These are phyloP conservation scores for Collybia nuda DNA, from an alignment of 768 basidiomycete genomes.

Conservation along the genomic window DNA sequence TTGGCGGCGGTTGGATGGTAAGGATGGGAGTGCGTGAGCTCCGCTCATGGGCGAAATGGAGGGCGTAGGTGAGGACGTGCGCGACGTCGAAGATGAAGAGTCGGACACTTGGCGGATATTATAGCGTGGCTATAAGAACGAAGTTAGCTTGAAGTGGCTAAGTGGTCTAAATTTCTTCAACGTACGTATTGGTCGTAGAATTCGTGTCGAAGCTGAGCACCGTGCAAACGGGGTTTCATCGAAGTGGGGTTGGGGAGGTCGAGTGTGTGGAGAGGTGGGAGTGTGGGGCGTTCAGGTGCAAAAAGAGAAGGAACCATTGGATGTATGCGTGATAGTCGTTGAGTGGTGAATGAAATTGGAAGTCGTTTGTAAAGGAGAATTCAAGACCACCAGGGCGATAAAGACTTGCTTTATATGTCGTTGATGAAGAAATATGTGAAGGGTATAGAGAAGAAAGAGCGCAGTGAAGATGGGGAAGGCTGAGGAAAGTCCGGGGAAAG, in stretches of 20 bases:
- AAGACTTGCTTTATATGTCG: conserved; percentile 36
- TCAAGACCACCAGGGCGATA: conserved; percentile 32
- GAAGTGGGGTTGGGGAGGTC: conserved; percentile 29
- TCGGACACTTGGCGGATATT: conserved; percentile 33
- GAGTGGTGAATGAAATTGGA: conserved; percentile 12
- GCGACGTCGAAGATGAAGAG: conserved; percentile 38
- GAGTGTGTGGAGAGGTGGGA: conserved; percentile 53
- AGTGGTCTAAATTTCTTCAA: conserved; percentile 12
- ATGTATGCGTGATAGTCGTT: conserved; percentile 4
- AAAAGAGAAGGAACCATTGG: conserved; percentile 15
- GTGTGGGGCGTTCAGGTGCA: conserved; percentile 41
- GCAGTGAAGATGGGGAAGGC: conserved; percentile 17
- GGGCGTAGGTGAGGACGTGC: conserved; percentile 33
- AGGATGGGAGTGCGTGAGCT: conserved; percentile 14
- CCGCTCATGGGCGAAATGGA: conserved; percentile 14
- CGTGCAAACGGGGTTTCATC: not conserved
- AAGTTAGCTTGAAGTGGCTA: not conserved
- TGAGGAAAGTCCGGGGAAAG: conserved; percentile 15
- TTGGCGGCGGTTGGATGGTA: conserved; percentile 9
- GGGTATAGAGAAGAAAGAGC: conserved; percentile 17
- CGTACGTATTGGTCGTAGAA: conserved; percentile 15
- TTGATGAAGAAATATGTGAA: conserved; percentile 15
- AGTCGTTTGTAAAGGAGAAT: conserved; percentile 15
- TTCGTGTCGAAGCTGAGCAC: conserved; percentile 2
- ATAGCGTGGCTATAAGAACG: conserved; percentile 17